Evolutionary conservation across 129 eudicot species (phyloP).

Genomic region (Tagetes erecta): DNA sequence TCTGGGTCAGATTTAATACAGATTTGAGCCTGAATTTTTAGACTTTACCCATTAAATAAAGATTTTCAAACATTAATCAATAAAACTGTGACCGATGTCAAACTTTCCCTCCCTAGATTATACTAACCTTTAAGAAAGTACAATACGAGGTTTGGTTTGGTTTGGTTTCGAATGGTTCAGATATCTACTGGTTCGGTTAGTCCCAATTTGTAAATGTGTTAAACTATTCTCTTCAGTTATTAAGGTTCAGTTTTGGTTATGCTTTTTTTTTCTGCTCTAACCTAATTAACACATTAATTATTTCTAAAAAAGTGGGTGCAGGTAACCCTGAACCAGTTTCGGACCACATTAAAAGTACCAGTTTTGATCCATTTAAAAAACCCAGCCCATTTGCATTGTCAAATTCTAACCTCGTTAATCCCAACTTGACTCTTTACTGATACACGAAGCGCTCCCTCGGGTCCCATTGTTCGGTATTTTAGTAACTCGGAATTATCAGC

Average conservation of each 20-base stretch:
- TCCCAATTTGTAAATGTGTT: no score
- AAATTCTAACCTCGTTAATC: constrained; percentile 59
- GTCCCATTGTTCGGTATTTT: constrained; percentile 76
- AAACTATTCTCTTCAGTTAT: neutral
- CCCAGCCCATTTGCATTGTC: neutral
- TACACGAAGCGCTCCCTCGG: constrained; percentile 75
- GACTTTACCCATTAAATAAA: neutral
- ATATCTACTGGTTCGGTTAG: no score
- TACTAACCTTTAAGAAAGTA: neutral
- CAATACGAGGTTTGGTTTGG: neutral
- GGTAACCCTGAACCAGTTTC: neutral
- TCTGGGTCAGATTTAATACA: neutral
- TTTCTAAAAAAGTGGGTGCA: neutral
- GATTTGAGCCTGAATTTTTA: neutral
- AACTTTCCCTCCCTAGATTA: neutral
- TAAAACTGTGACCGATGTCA: neutral
- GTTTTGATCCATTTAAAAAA: neutral
- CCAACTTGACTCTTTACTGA: constrained; percentile 69
- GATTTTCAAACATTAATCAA: neutral
- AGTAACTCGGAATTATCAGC: constrained; percentile 57
- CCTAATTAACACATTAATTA: neutral
- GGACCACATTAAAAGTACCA: neutral
- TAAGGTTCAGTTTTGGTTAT: neutral
- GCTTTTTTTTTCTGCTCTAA: neutral
- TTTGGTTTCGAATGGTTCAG: neutral